A percentile compares a stretch with the other conserved stretches of the same genome.
Evolutionary conservation across 2,329 filamentous ascomycete species (phyloP).

Genomic region (Coleophoma cylindrospora): DNA sequence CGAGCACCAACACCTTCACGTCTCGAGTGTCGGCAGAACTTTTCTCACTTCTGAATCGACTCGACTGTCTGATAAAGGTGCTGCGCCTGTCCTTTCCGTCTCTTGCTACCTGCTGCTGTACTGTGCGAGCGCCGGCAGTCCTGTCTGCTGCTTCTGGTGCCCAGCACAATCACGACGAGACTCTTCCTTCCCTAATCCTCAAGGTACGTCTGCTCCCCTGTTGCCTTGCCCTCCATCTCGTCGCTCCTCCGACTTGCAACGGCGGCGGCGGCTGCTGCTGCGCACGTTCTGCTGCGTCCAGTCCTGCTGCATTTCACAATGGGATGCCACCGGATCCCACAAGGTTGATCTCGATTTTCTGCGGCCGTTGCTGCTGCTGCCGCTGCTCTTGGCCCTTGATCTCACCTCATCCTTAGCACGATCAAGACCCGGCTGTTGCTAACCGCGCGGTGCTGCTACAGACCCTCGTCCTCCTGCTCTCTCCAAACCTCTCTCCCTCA

Average conservation of each 20-base stretch:
- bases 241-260: too few species aligned
- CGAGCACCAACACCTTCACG: neutral
- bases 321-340: too few species aligned
- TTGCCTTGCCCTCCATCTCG: too few species aligned
- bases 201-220: neutral
- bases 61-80: neutral
- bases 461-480: neutral
- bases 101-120: neutral
- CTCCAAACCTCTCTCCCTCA: neutral
- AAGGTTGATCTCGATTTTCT: too few species aligned
- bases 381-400: too few species aligned
- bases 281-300: too few species aligned
- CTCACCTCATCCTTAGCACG: neutral
- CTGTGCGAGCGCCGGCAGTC: neutral
- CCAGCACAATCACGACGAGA: neutral
- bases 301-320: too few species aligned
- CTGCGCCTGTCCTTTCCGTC: neutral
- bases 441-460: neutral
- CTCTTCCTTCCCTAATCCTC: neutral
- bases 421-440: neutral
- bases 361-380: too few species aligned
- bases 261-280: too few species aligned
- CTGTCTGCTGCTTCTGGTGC: neutral
- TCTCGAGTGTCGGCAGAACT: constrained; percentile 1
- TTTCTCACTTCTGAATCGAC: neutral